Conservation (phyloP, 306 rosid genomes). For the Prunus dulcis region DNA sequence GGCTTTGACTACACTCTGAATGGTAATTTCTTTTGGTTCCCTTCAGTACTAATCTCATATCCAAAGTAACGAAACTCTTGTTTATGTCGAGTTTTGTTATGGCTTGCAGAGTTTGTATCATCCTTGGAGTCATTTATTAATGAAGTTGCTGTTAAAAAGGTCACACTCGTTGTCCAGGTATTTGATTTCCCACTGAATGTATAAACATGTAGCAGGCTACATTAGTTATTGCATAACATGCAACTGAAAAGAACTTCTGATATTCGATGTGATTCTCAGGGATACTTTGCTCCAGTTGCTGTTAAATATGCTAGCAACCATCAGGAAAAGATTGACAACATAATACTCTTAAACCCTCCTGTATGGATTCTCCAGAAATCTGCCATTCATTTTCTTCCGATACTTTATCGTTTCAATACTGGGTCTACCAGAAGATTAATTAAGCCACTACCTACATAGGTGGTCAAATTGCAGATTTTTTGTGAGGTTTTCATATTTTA, state of each 20-base stretch:
- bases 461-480: not conserved
- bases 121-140: constrained; percentile 68
- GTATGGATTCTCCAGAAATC: constrained; percentile 35
- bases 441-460: not conserved
- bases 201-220: constrained; percentile 7
- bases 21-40: constrained; percentile 46
- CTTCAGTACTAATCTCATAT: not conserved
- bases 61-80: not conserved
- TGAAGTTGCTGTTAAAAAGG: constrained; percentile 48
- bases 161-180: constrained; percentile 84
- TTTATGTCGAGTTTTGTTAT: not conserved
- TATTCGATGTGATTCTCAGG: constrained; percentile 46
- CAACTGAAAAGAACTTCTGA: constrained; percentile 10
- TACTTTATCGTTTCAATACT: not conserved
- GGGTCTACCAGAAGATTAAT: not conserved
- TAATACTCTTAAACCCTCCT: constrained; percentile 82
- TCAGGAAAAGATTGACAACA: constrained; percentile 61
- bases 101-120: constrained; percentile 63
- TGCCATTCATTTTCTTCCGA: not conserved
- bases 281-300: constrained; percentile 76
- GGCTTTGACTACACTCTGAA: constrained; percentile 83
- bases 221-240: not conserved
- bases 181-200: not conserved
- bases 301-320: constrained; percentile 65
- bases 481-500: not conserved